Base-by-base conservation (phyloP, 768 basidiomycete genomes). In the Imleria badia region DNA sequence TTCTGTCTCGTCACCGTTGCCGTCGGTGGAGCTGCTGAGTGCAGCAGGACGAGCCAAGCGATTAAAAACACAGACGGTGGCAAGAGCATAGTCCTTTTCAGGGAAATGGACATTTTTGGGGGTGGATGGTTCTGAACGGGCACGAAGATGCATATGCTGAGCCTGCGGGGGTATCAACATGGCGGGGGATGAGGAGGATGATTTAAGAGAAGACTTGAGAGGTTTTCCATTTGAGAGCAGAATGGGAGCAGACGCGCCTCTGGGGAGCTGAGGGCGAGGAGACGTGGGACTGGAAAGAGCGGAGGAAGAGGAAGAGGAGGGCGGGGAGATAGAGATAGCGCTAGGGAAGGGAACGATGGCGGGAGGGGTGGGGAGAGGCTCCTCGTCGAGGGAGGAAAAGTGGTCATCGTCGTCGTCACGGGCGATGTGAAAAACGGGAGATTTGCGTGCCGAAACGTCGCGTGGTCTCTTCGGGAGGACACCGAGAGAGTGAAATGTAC, bases 71-170 rank as follows among this genome's bases (percentile, higher is more conserved):
- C 81, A 74, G 40, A 91, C 78, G 2, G 80, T 83, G 31, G 82
- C 83, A 22, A 90, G 75, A 1, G 73, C 81, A 17, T 79, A 77
- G 40, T 81, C 79, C 55, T 81, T 76, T 45, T 81, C 78, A 14
- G 92, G 89, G 62, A 98, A 98, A 67, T 95, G 94, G 0, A 98
- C 95, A 48, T 84, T 87, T 75, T 96, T 96, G 2, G 81, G 82
- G 13, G 86, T 84, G 1, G 81, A 70, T 0, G 94, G 90, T 30
- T 81, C 83, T 9, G 86, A 87, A 66, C 69, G 76, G 26, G 76
- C 71, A 59, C 72, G 75, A 48, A 50, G 59, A 52, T 68, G 69
- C 17, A 38, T 23, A 14, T 56, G 52, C 14, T 52, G 45, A n/a
- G 38, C 13, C 7, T 36, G 52, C 14, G 47, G n/a, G 33, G 53